These are phyloP conservation scores for Euphorbia lathyris DNA, from an alignment of 345 rosid species.

Conservation along the genomic window DNA sequence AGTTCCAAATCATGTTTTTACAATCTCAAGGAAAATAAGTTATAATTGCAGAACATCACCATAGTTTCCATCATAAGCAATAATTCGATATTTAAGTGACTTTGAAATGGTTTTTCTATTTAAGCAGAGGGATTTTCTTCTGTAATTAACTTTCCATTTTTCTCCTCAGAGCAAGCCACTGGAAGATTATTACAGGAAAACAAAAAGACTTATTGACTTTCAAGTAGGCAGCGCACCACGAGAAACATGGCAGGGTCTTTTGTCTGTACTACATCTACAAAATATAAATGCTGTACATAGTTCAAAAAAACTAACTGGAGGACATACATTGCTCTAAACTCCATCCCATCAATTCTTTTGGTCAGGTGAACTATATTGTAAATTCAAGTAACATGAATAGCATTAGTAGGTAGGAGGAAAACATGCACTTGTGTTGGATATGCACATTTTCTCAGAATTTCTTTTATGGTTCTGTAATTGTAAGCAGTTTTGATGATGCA, in stretches of 20 bases:
- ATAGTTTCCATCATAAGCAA: neutral
- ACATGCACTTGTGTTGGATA: neutral
- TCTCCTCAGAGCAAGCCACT: slow-evolving; percentile 56
- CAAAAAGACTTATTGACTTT: slow-evolving; percentile 74
- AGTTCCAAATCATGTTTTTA: neutral
- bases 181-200: slow-evolving; percentile 79
- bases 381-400: slow-evolving; percentile 2
- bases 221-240: slow-evolving; percentile 53
- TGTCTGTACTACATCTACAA: slow-evolving; percentile 64
- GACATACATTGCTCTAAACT: neutral
- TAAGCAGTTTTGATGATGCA: neutral
- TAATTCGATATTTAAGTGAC: neutral
- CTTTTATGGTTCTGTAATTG: neutral
- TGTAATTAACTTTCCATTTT: slow-evolving; percentile 4
- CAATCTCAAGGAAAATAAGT: neutral
- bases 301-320: neutral
- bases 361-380: neutral
- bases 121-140: neutral
- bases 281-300: slow-evolving; percentile 6
- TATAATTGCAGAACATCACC: neutral
- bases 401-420: neutral
- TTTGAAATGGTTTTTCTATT: neutral
- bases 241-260: slow-evolving; percentile 84
- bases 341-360: neutral
- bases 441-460: neutral